phyloP scores from a whole-genome alignment of 768 basidiomycete species.

The Hericium rajendrae region DNA sequence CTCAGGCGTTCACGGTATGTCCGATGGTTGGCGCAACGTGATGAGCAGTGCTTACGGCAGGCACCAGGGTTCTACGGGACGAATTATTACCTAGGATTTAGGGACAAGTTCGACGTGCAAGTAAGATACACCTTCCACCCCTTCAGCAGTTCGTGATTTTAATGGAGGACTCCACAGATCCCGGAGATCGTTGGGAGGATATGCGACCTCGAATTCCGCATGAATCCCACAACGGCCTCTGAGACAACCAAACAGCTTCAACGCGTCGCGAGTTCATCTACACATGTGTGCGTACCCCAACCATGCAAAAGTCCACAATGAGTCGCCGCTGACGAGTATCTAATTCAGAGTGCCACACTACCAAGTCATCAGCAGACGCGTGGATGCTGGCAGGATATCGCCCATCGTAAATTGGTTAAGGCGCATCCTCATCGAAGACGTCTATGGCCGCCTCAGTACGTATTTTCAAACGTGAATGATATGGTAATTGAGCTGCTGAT shows the following conservation, averaged over 20 bases:
- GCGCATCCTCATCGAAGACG: conserved; percentile 44
- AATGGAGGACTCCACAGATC: conserved; percentile 19
- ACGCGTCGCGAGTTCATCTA: conserved; percentile 29
- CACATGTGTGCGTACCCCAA: conserved; percentile 43
- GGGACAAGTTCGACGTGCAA: conserved; percentile 47
- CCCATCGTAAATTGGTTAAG: conserved; percentile 34
- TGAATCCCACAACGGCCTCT: conserved; percentile 25
- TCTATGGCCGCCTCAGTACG: conserved; percentile 50
- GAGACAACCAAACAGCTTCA: conserved; percentile 32
- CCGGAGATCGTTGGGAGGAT: conserved; percentile 42
- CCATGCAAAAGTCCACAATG: neutral
- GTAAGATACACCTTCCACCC: conserved; percentile 12
- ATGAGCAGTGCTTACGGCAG: neutral
- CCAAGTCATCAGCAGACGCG: conserved; percentile 35
- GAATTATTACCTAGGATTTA: conserved; percentile 50
- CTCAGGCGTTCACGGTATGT: conserved; percentile 45
- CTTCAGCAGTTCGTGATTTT: neutral
- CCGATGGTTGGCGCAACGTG: conserved; percentile 12
- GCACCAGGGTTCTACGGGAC: conserved; percentile 48
- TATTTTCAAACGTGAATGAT: neutral
- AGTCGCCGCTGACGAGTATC: neutral
- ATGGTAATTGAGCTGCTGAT: neutral
- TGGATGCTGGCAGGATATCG: conserved; percentile 24
- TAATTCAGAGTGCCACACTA: conserved; percentile 45
- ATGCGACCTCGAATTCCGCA: conserved; percentile 35